These are phyloP conservation scores for Nannizziopsis arthrosporioides DNA, from an alignment of 2,329 filamentous ascomycete genomes.

Conservation along the genomic window DNA sequence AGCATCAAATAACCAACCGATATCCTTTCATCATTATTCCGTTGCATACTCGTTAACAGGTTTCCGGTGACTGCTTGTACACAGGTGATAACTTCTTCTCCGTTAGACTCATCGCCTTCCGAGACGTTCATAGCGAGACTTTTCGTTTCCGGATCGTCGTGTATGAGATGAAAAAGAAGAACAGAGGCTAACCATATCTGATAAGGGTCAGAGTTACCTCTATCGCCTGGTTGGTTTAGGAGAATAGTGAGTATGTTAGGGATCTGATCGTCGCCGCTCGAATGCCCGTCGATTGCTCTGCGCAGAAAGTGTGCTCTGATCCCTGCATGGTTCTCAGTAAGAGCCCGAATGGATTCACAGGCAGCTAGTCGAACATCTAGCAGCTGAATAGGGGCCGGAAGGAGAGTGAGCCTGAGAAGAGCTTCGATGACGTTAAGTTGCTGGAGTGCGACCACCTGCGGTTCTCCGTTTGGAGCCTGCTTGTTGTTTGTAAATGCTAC, in stretches of 20 bases:
- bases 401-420: conserved; percentile 69
- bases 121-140: conserved; percentile 65
- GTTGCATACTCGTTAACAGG: conserved; percentile 66
- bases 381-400: conserved; percentile 51
- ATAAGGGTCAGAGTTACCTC: conserved; percentile 65
- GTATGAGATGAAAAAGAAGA: conserved; percentile 73
- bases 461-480: conserved; percentile 26
- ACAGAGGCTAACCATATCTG: conserved; percentile 81
- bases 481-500: conserved; percentile 21
- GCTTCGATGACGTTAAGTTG: conserved; percentile 88
- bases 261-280: conserved; percentile 63
- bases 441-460: conserved; percentile 39
- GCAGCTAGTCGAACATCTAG: conserved; percentile 76
- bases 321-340: conserved; percentile 68
- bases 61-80: conserved; percentile 82
- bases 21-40: conserved; percentile 65
- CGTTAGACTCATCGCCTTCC: conserved; percentile 76
- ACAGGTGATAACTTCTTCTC: conserved; percentile 89
- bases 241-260: conserved; percentile 82
- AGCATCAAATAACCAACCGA: conserved; percentile 81
- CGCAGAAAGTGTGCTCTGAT: conserved; percentile 77
- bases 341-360: conserved; percentile 84
- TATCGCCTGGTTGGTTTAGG: conserved; percentile 52
- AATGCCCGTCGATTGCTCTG: conserved; percentile 79
- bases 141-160: conserved; percentile 70